Percentiles rank a stretch among this genome's conserved stretches.
These are phyloP conservation scores for Naganishia antarctica DNA, from an alignment of 768 basidiomycete genomes.

Conservation along the genomic window DNA sequence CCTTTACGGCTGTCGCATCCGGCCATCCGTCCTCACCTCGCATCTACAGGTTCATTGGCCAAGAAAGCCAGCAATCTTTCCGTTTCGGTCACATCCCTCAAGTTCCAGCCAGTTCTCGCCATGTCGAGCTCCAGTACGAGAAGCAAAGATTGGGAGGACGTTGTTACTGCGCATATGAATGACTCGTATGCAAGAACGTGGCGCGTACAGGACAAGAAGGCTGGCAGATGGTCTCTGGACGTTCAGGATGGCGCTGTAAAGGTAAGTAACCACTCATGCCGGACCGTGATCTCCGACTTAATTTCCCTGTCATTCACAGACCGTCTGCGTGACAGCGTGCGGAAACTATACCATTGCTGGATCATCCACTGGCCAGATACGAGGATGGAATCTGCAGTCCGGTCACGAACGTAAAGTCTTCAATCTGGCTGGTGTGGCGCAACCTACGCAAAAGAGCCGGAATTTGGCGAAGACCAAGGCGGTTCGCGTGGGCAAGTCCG, in stretches of 20 bases:
- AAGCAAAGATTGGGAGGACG: constrained; percentile 95
- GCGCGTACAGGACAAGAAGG: constrained; percentile 73
- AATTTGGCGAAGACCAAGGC: constrained; percentile 49
- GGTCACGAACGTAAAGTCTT: constrained; percentile 78
- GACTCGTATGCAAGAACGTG: constrained; percentile 80
- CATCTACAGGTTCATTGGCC: constrained; percentile 63
- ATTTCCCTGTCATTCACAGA: constrained; percentile 37
- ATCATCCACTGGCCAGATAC: constrained; percentile 64
- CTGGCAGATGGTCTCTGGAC: constrained; percentile 70
- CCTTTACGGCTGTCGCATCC: constrained; percentile 46
- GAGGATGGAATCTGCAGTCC: constrained; percentile 97
- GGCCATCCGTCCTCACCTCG: neutral
- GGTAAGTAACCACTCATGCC: constrained; percentile 52
- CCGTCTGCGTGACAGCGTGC: constrained; percentile 84
- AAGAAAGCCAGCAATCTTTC: constrained; percentile 75
- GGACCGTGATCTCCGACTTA: neutral
- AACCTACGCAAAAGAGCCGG: constrained; percentile 37
- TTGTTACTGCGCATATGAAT: constrained; percentile 81
- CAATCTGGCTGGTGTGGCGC: constrained; percentile 50
- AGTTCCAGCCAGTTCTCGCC: constrained; percentile 72
- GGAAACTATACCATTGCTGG: constrained; percentile 91
- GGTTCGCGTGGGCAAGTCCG: constrained; percentile 52
- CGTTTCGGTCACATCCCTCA: constrained; percentile 72
- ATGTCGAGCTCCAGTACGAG: constrained; percentile 73
- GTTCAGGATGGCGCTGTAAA: constrained; percentile 66